Evolutionary conservation across 371 early-diverging fungal genomes (phyloP).

Genomic region (Mucor lusitanicus): DNA sequence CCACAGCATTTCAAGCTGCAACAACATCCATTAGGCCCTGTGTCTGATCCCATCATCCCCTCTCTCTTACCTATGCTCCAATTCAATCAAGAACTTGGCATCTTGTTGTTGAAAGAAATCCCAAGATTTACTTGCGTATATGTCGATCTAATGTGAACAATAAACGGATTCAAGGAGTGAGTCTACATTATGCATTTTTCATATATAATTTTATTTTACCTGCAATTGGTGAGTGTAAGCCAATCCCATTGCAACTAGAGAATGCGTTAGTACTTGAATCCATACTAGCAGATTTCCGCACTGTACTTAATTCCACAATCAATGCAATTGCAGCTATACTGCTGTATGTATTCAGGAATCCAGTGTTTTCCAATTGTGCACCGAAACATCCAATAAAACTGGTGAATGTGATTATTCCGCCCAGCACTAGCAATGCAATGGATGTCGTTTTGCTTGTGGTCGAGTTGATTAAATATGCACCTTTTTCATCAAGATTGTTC

Average conservation of each 20-base stretch:
- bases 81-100: constrained; percentile 19
- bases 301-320: constrained; percentile 31
- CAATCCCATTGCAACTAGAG: constrained; percentile 11
- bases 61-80: constrained; percentile 32
- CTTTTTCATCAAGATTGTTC: constrained; percentile 7
- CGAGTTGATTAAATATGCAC: constrained; percentile 42
- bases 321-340: constrained; percentile 32
- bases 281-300: neutral
- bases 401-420: constrained; percentile 24
- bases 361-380: constrained; percentile 35
- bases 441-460: constrained; percentile 27
- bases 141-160: constrained; percentile 19
- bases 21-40: neutral
- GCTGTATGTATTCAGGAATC: constrained; percentile 37
- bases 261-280: neutral
- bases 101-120: constrained; percentile 35
- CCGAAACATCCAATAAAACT: constrained; percentile 44
- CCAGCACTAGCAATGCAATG: constrained; percentile 20
- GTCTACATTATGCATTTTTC: neutral
- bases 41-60: neutral
- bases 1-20: constrained; percentile 32
- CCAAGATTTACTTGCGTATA: constrained; percentile 34
- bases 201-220: constrained; percentile 2
- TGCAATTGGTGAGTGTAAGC: constrained; percentile 15
- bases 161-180: neutral